A percentile compares a stretch with the other conserved stretches of the same genome.
Conservation (phyloP, 306 rosid genomes). For the Boehmeria nivea region DNA sequence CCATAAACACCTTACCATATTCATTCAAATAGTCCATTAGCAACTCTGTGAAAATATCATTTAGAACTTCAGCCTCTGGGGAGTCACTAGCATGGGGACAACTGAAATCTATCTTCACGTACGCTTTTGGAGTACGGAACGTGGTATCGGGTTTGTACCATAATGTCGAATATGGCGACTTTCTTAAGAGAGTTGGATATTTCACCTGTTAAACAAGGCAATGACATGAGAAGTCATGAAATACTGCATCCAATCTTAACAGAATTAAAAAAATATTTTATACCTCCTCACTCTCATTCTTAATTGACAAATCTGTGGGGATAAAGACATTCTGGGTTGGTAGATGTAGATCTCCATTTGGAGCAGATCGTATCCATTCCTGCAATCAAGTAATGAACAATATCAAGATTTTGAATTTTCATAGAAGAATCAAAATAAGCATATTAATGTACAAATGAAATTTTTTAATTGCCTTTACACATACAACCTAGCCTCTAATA, state of each 20-base stretch:
- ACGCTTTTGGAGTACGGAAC: conserved; percentile 84
- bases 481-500: background rate
- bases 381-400: conserved; percentile 22
- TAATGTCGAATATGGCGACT: conserved; percentile 61
- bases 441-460: conserved; percentile 16
- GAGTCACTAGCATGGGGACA: conserved; percentile 82
- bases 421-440: conserved; percentile 10
- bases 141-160: conserved; percentile 86
- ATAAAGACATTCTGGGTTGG: conserved; percentile 73
- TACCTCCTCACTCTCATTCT: conserved; percentile 56
- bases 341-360: conserved; percentile 68
- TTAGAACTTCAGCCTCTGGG: conserved; percentile 71
- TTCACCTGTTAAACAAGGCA: conserved; percentile 49
- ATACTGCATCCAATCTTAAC: background rate
- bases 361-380: conserved; percentile 77
- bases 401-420: conserved; percentile 8
- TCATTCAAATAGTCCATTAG: conserved; percentile 95
- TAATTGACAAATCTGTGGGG: conserved; percentile 82
- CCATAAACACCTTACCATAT: conserved; percentile 48
- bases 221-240: conserved; percentile 20
- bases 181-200: conserved; percentile 62
- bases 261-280: background rate
- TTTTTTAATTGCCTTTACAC: background rate
- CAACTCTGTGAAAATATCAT: conserved; percentile 57
- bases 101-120: conserved; percentile 64